Percentiles rank a stretch among this genome's conserved stretches.
Conservation (phyloP, 108 stramenopile species). For the Aureococcus anophagefferens region DNA sequence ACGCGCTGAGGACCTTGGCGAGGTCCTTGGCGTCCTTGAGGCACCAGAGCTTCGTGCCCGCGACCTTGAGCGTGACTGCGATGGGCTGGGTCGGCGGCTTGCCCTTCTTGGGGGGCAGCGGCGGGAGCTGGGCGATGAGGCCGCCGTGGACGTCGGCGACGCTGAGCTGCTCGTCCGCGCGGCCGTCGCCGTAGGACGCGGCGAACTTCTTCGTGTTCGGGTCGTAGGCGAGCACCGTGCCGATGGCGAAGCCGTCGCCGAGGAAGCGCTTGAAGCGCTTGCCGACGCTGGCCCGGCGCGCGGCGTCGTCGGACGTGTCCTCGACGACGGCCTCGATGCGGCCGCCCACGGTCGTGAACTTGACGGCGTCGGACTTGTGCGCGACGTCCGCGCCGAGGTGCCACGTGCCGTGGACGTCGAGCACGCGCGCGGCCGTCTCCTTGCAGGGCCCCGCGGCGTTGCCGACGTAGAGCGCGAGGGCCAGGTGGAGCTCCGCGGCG, state of each 20-base stretch:
- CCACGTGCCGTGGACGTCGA: not conserved
- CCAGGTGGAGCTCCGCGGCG: not conserved
- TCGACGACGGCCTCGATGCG: not conserved
- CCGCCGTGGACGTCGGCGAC: no score
- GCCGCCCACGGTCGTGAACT: not conserved
- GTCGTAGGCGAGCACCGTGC: not conserved
- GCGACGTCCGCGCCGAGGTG: not conserved
- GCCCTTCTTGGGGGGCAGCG: no score
- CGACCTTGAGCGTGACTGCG: no score
- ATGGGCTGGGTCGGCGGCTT: no score
- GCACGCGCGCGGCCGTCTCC: not conserved
- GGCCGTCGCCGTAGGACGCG: no score
- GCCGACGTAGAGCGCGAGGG: not conserved
- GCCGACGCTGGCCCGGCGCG: not conserved
- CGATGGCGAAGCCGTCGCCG: not conserved
- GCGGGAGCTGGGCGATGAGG: no score
- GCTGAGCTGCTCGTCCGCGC: no score
- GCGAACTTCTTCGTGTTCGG: no score
- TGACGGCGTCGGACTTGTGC: not conserved
- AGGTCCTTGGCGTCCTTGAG: no score
- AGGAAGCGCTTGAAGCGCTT: not conserved
- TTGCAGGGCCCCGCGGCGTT: not conserved
- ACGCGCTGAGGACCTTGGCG: no score
- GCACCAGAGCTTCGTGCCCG: no score
- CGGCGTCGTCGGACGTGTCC: not conserved